phyloP scores from a whole-genome alignment of 768 basidiomycete genomes.

The Ephemerocybe angulata region DNA sequence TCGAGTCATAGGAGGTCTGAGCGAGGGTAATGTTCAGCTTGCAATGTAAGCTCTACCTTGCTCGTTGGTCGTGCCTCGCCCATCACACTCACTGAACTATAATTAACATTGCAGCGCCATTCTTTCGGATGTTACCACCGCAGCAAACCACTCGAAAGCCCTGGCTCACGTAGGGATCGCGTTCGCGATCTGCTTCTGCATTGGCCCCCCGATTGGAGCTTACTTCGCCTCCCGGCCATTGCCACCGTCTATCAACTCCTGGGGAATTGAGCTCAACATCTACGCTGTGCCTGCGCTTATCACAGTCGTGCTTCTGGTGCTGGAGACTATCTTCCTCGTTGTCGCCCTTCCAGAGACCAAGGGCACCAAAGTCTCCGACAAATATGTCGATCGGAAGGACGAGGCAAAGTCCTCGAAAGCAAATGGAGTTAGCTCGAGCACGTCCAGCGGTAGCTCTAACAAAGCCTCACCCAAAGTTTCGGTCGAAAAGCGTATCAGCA shows the following conservation, averaged over 20 bases:
- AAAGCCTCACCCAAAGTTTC: slow-evolving; percentile 14
- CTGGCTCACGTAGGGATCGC: slow-evolving; percentile 94
- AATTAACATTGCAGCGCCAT: slow-evolving; percentile 60
- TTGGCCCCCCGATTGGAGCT: slow-evolving; percentile 92
- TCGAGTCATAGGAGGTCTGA: slow-evolving; percentile 86
- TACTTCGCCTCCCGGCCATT: slow-evolving; percentile 90
- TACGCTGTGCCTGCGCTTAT: slow-evolving; percentile 89
- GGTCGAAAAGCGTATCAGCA: slow-evolving; percentile 47
- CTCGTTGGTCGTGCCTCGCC: background rate
- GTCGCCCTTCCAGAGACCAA: slow-evolving; percentile 84
- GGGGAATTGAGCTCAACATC: slow-evolving; percentile 72
- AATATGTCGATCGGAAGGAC: slow-evolving; percentile 13
- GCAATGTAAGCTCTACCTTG: slow-evolving; percentile 65
- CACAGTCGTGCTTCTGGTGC: slow-evolving; percentile 69
- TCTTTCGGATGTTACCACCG: slow-evolving; percentile 84
- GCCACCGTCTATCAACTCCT: slow-evolving; percentile 51
- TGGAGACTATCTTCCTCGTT: slow-evolving; percentile 78
- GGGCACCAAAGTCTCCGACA: slow-evolving; percentile 18
- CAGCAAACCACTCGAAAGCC: slow-evolving; percentile 75
- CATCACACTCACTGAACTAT: background rate
- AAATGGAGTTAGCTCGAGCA: slow-evolving; percentile 19
- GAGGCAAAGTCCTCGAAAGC: slow-evolving; percentile 6
- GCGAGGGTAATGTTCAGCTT: slow-evolving; percentile 96
- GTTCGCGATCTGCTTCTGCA: slow-evolving; percentile 91
- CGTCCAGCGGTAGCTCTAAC: slow-evolving; percentile 16